Evolutionary conservation across 2,329 filamentous ascomycete genomes (phyloP).

Genomic region (Arthroderma sp.): DNA sequence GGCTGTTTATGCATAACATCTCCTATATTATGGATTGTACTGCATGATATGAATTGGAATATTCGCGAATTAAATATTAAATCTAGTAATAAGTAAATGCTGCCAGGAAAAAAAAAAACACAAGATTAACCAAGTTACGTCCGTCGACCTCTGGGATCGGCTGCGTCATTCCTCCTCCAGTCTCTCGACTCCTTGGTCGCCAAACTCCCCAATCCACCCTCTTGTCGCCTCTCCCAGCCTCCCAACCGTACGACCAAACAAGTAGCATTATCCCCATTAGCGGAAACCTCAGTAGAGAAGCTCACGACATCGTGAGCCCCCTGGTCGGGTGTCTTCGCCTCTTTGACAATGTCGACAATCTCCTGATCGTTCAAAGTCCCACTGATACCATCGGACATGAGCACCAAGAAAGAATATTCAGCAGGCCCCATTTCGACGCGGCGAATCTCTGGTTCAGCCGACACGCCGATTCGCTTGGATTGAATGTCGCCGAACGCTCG

Average conservation of each 20-base stretch:
- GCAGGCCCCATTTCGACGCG: conserved; percentile 67
- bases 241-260: conserved; percentile 50
- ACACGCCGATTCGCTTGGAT: conserved; percentile 84
- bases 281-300: conserved; percentile 76
- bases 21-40: too few relatives aligned
- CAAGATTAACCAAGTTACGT: conserved; percentile 17
- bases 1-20: too few relatives aligned
- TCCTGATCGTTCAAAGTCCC: conserved; percentile 83
- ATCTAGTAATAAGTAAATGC: too few relatives aligned
- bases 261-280: conserved; percentile 50
- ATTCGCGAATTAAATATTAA: too few relatives aligned
- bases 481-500: conserved; percentile 87
- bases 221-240: conserved; percentile 50
- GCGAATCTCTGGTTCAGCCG: conserved; percentile 79
- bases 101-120: conserved; percentile 1
- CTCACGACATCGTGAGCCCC: conserved; percentile 65
- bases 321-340: conserved; percentile 80
- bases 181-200: conserved; percentile 87
- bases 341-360: conserved; percentile 90
- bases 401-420: conserved; percentile 77
- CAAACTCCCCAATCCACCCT: conserved; percentile 78
- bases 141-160: conserved; percentile 63
- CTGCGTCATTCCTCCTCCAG: conserved; percentile 64
- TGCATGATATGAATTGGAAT: too few relatives aligned
- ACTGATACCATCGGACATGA: conserved; percentile 80